phyloP scores from a whole-genome alignment of 2,329 filamentous ascomycete genomes.

The Botrytis elliptica region DNA sequence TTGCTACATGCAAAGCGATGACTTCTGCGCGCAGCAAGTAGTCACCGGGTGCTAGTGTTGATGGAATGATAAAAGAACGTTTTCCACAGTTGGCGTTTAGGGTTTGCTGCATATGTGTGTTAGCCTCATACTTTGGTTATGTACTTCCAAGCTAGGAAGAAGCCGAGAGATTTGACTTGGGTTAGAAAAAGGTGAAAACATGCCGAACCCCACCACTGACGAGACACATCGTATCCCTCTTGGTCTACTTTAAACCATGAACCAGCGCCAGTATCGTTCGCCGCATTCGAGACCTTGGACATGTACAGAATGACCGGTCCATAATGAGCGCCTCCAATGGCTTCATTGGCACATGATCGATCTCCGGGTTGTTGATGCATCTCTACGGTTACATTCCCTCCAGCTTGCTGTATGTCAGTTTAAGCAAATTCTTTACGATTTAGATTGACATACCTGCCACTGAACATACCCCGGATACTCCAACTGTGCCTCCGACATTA shows the following conservation, averaged over 20 bases:
- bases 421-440: background rate
- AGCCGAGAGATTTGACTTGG: background rate
- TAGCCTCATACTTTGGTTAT: background rate
- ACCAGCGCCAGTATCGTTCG: constrained; percentile 44
- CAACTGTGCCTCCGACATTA: constrained; percentile 43
- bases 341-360: constrained; percentile 47
- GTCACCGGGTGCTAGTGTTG: constrained; percentile 52
- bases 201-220: constrained; percentile 29
- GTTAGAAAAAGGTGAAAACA: background rate
- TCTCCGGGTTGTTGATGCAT: constrained; percentile 56
- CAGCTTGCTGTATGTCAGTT: constrained; percentile 30
- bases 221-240: constrained; percentile 28
- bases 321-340: constrained; percentile 55
- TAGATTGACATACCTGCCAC: constrained; percentile 22
- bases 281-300: constrained; percentile 49
- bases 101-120: constrained; percentile 20
- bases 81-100: constrained; percentile 45
- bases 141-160: background rate
- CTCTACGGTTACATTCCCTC: constrained; percentile 53
- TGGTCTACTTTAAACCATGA: constrained; percentile 27
- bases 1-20: constrained; percentile 53
- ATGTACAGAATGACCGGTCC: constrained; percentile 55
- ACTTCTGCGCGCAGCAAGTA: constrained; percentile 57
- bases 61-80: constrained; percentile 50
- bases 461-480: constrained; percentile 39